A percentile compares a stretch with the other conserved stretches of the same genome.
Evolutionary conservation across 495 filamentous ascomycete species (phyloP).

Genomic region (Pseudoneurospora amorphoporcata): DNA sequence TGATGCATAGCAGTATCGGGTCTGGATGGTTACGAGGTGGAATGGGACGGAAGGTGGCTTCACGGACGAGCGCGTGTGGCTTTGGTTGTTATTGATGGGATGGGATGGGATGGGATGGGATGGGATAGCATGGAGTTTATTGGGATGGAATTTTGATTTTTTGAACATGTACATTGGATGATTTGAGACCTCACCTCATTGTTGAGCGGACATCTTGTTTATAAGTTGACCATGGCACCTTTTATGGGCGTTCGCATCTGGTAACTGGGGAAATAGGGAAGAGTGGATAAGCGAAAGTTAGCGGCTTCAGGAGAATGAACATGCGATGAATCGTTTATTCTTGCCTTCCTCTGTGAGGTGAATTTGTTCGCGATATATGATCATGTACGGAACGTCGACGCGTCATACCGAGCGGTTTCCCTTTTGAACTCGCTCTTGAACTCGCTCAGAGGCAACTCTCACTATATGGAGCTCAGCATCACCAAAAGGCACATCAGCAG

Average conservation of each 20-base stretch:
- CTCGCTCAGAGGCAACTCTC: background rate
- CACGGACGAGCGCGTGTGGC: background rate
- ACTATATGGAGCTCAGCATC: background rate
- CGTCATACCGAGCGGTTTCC: background rate
- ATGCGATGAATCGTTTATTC: background rate
- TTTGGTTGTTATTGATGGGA: conserved; percentile 1
- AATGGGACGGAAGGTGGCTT: background rate
- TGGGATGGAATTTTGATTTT: background rate
- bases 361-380: background rate
- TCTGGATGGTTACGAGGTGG: background rate
- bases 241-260: background rate
- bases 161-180: background rate
- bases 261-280: background rate
- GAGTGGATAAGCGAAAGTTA: background rate
- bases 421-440: background rate
- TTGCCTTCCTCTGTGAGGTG: too few species aligned
- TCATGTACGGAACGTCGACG: background rate
- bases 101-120: background rate
- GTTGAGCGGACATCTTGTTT: background rate
- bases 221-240: background rate
- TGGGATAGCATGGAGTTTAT: conserved; percentile 2
- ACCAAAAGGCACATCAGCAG: background rate
- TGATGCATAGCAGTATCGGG: background rate
- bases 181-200: background rate
- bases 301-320: background rate